phyloP scores from a whole-genome alignment of 108 stramenopile species.

The Epithemia pelagica region DNA sequence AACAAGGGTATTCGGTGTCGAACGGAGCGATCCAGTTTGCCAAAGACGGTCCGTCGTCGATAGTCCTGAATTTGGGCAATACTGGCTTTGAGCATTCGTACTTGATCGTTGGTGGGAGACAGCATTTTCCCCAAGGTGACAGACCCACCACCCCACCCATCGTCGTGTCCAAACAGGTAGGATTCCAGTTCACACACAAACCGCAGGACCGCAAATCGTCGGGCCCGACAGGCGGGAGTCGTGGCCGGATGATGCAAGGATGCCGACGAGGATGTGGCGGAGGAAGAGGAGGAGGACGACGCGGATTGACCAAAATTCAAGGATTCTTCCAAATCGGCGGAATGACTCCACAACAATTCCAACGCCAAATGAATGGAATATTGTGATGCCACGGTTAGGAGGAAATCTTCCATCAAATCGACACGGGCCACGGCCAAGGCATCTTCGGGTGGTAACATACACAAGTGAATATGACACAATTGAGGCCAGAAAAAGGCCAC shows the following conservation, averaged over 20 bases:
- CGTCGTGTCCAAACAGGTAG: constrained; percentile 73
- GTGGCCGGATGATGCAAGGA: not conserved
- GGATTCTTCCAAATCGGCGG: constrained; percentile 81
- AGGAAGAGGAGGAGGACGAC: no score
- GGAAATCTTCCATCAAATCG: constrained; percentile 81
- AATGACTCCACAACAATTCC: constrained; percentile 74
- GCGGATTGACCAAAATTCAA: constrained; percentile 11
- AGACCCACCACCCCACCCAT: constrained; percentile 79
- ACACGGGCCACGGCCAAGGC: constrained; percentile 52
- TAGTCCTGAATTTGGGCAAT: constrained; percentile 56
- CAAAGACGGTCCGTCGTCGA: constrained; percentile 16
- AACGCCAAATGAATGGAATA: constrained; percentile 74
- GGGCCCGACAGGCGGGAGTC: constrained; percentile 37
- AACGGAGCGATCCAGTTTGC: constrained; percentile 51
- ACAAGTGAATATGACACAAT: constrained; percentile 73
- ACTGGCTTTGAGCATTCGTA: constrained; percentile 40
- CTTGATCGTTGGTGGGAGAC: constrained; percentile 61
- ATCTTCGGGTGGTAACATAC: constrained; percentile 73
- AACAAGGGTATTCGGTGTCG: constrained; percentile 19
- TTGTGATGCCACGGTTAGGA: constrained; percentile 60
- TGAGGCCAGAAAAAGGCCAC: constrained; percentile 85
- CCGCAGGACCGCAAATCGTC: constrained; percentile 64
- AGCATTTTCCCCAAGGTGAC: constrained; percentile 65
- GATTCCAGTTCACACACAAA: constrained; percentile 83
- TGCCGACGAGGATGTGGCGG: not conserved